Percentiles rank a stretch among this genome's conserved stretches.
Evolutionary conservation across 2,329 filamentous ascomycete genomes (phyloP).

Genomic region (Phialemoniopsis sp.): DNA sequence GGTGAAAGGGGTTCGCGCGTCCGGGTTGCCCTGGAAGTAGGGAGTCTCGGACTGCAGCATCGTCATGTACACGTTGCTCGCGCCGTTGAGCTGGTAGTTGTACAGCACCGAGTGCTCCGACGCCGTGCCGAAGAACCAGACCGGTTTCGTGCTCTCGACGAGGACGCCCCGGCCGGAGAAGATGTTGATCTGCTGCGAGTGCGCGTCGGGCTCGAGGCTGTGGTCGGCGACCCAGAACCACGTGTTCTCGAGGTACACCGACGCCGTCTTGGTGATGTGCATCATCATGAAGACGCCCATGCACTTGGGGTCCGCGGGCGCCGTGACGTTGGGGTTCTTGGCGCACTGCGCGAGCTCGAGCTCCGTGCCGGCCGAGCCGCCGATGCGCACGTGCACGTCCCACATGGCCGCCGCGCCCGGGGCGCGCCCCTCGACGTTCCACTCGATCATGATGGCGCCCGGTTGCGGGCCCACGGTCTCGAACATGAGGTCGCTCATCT

Average conservation of each 20-base stretch:
- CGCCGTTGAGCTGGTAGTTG: constrained; percentile 81
- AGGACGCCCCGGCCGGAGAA: constrained; percentile 84
- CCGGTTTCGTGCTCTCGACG: constrained; percentile 68
- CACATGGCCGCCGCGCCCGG: constrained; percentile 77
- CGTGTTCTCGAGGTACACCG: constrained; percentile 78
- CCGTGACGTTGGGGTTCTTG: constrained; percentile 63
- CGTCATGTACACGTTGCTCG: constrained; percentile 76
- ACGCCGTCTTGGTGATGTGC: constrained; percentile 58
- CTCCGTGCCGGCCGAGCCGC: constrained; percentile 78
- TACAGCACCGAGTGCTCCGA: constrained; percentile 64
- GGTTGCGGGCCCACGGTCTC: constrained; percentile 78
- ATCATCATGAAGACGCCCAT: constrained; percentile 69
- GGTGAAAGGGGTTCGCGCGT: constrained; percentile 62
- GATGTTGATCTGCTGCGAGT: constrained; percentile 67
- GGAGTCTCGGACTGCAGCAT: constrained; percentile 88
- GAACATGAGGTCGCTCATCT: constrained; percentile 85
- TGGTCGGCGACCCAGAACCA: constrained; percentile 93
- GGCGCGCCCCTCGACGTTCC: constrained; percentile 70
- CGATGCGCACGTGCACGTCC: constrained; percentile 95
- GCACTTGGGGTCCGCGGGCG: constrained; percentile 56
- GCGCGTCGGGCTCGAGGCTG: constrained; percentile 71
- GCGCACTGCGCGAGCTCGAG: constrained; percentile 76
- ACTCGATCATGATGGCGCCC: constrained; percentile 86
- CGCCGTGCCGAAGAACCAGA: constrained; percentile 79
- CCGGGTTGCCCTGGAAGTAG: constrained; percentile 81